Evolutionary conservation across 208 protist genomes (phyloP).

Genomic region (Acanthamoeba royreba): DNA sequence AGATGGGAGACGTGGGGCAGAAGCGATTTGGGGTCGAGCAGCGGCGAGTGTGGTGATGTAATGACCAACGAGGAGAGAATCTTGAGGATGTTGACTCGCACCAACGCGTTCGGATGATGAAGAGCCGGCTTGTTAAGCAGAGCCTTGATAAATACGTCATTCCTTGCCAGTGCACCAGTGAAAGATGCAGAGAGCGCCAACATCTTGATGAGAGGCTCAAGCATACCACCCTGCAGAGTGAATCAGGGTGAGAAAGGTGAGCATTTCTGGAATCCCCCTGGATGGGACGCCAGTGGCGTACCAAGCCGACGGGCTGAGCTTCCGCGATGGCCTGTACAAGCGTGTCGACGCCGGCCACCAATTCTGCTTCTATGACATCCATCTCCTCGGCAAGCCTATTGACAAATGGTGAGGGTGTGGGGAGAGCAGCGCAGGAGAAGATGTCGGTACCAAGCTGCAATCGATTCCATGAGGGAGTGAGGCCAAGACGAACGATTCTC

Average conservation of each 20-base stretch:
- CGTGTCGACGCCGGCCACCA: not conserved
- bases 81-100: slow-evolving; percentile 22
- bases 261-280: no score
- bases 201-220: slow-evolving; percentile 31
- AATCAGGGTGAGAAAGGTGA: no score
- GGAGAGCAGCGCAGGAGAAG: not conserved
- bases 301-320: not conserved
- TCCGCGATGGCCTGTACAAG: not conserved
- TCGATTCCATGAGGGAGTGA: slow-evolving; percentile 3
- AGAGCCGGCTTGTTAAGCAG: slow-evolving; percentile 15
- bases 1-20: not conserved
- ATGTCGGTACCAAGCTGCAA: not conserved
- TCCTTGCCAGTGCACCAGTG: not conserved
- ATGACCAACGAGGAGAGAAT: not conserved
- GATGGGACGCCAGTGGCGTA: no score
- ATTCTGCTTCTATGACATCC: not conserved
- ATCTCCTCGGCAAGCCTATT: not conserved
- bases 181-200: not conserved
- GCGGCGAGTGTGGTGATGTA: not conserved
- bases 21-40: not conserved
- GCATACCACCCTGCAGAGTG: not conserved
- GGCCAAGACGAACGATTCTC: slow-evolving; percentile 4
- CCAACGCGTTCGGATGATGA: not conserved
- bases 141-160: not conserved
- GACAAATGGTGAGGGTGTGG: not conserved